These are phyloP conservation scores for Pseudogymnoascus sp. DNA, from an alignment of 2,329 filamentous ascomycete genomes.

Conservation along the genomic window DNA sequence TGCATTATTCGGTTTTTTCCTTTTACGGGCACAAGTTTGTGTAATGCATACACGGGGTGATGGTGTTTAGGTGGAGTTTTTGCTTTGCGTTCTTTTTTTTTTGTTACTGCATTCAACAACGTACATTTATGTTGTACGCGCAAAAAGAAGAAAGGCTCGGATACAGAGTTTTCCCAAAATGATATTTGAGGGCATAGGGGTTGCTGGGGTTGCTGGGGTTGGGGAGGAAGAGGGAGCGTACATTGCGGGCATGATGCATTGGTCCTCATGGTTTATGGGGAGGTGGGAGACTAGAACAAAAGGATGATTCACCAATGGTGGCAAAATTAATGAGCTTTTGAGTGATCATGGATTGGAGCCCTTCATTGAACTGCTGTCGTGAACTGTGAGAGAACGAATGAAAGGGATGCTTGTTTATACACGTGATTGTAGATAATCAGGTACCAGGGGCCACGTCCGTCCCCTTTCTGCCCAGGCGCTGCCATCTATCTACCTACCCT, in stretches of 20 bases:
- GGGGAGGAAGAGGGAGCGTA: not conserved
- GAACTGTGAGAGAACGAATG: not conserved
- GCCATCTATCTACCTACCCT: not conserved
- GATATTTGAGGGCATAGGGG: not conserved
- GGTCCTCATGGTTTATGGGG: conserved; percentile 5
- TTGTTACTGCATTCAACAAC: not conserved
- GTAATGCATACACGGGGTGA: conserved; percentile 12
- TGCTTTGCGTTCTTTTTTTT: not conserved
- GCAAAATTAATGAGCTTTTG: conserved; percentile 2
- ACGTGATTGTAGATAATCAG: not conserved
- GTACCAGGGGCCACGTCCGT: not conserved
- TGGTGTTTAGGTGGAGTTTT: conserved; percentile 25
- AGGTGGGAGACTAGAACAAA: not conserved
- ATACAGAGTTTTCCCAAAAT: not conserved
- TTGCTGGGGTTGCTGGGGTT: not conserved
- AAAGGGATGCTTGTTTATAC: not conserved
- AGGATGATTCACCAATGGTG: conserved; percentile 3
- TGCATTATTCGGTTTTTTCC: not conserved
- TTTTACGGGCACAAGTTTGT: not conserved
- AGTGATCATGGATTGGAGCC: not conserved
- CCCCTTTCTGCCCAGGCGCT: not conserved
- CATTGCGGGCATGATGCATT: conserved; percentile 1
- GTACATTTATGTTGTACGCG: conserved; percentile 3
- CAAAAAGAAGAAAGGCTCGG: not conserved
- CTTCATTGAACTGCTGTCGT: not conserved